Conservation (phyloP, 2,329 filamentous ascomycete species). For the Aspergillus eucalypticola region DNA sequence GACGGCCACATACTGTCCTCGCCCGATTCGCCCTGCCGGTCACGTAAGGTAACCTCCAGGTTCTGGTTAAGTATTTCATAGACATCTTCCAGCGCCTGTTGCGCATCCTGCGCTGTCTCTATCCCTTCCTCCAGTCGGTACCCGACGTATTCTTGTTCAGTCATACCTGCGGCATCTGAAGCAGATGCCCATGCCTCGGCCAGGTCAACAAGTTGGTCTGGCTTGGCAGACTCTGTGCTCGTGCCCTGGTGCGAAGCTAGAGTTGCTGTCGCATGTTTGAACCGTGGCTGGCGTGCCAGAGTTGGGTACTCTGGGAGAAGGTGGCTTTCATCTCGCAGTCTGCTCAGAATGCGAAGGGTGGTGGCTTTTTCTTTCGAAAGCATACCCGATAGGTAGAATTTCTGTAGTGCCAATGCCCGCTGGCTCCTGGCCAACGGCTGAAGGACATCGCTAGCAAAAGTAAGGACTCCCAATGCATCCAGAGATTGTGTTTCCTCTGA, state of each 20-base stretch:
- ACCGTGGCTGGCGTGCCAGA: slow-evolving; percentile 37
- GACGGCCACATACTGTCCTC: slow-evolving; percentile 35
- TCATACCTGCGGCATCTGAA: slow-evolving; percentile 34
- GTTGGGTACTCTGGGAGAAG: slow-evolving; percentile 46
- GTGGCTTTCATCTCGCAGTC: slow-evolving; percentile 45
- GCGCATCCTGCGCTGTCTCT: slow-evolving; percentile 33
- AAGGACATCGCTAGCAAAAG: slow-evolving; percentile 35
- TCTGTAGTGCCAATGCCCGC: slow-evolving; percentile 40
- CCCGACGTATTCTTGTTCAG: slow-evolving; percentile 36
- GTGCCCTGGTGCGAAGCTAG: slow-evolving; percentile 24
- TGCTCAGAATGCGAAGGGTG: slow-evolving; percentile 38
- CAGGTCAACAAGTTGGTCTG: slow-evolving; percentile 34
- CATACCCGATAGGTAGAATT: slow-evolving; percentile 38
- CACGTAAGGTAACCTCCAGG: slow-evolving; percentile 26
- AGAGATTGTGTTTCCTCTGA: slow-evolving; percentile 21
- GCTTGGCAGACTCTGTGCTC: slow-evolving; percentile 20
- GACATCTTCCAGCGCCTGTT: slow-evolving; percentile 34
- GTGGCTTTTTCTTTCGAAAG: slow-evolving; percentile 42
- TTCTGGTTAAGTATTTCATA: slow-evolving; percentile 40
- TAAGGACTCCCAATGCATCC: slow-evolving; percentile 33
- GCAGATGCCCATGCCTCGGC: slow-evolving; percentile 46
- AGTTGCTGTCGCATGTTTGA: slow-evolving; percentile 35
- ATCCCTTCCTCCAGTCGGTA: slow-evolving; percentile 33
- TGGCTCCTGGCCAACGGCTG: slow-evolving; percentile 39
- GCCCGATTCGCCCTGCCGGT: slow-evolving; percentile 18